A percentile compares a stretch with the other conserved stretches of the same genome.
Evolutionary conservation across 2,329 filamentous ascomycete genomes (phyloP).

Genomic region (Sclerotiophoma versabilis): DNA sequence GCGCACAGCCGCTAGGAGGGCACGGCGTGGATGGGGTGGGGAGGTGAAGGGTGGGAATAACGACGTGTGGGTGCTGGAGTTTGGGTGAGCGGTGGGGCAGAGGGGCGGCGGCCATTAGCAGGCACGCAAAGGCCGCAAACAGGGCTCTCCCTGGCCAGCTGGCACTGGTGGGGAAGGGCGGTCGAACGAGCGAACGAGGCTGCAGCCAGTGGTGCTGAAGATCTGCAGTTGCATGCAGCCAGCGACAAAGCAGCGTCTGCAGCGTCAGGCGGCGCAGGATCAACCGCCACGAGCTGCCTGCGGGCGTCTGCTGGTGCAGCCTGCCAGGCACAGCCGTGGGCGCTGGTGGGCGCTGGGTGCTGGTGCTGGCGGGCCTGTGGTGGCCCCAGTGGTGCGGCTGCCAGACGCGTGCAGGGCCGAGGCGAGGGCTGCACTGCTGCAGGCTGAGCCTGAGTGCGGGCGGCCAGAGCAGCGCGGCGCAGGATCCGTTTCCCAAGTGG

Average conservation of each 20-base stretch:
- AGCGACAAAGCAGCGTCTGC: too few relatives aligned
- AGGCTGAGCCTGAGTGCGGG: too few relatives aligned
- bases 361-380: not conserved
- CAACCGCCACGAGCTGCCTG: too few relatives aligned
- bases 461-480: not conserved
- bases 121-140: not conserved
- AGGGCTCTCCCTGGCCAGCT: not conserved
- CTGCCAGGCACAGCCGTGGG: too few relatives aligned
- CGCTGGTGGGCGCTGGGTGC: too few relatives aligned
- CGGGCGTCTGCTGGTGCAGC: too few relatives aligned
- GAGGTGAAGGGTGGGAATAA: conserved; percentile 14
- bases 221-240: too few relatives aligned
- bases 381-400: not conserved
- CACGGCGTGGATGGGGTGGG: not conserved
- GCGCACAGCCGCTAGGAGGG: not conserved
- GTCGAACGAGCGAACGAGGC: not conserved
- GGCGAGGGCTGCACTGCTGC: not conserved
- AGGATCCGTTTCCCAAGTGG: not conserved
- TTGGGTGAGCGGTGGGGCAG: not conserved
- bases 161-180: not conserved
- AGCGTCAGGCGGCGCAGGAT: too few relatives aligned
- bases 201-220: not conserved
- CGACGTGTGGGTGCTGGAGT: not conserved
- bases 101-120: not conserved
- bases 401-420: not conserved